Base-by-base conservation (phyloP, 2,329 filamentous ascomycete species). In the Xylaria multiplex region DNA sequence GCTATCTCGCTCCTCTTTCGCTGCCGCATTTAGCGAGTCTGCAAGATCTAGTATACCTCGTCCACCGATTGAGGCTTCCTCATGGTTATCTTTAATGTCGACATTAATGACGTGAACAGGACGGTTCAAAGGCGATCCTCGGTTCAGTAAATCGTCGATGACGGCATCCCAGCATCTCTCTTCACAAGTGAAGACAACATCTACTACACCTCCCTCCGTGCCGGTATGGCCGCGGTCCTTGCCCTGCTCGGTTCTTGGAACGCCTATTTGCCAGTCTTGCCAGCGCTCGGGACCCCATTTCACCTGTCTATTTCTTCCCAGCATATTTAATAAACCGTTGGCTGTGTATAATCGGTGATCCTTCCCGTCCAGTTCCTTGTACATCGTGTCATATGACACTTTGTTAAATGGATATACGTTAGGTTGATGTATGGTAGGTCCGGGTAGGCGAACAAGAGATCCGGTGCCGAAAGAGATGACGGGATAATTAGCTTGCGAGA, bases 381-480 rank as follows among this genome's bases (percentile, higher is more conserved):
- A 97, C 86, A 99, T 99, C 76, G 90, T 90, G 74, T 93, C 90
- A 81, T 99, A 99, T 14, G 94, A 97, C 1, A 94, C 97, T 77
- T 91, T 93, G 82, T 99, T 98, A 88, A 99, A 99, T 74, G 93
- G 90, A 84, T 98, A 99, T 74, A 98, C 94, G 77, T 99, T 99
- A 56, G 96, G 96, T 78, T 97, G 93, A 6, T 89, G 91, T 70
- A 97, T 96, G 40, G 90, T 91, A 1, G 96, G 95, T 0, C 96
- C 96, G 0, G 96, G 96, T 0, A 99, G 85, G 30, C 96, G 93
- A 72, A 99, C 96, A 19, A 97, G 89, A 19, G 93, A 97, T 62
- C 96, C 96, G 0, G 96, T 99, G 68, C 96, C 96, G 78, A 98
- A 99, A 19, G 95, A 98, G 73, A 98, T 96, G 72, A 97, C 95